Conservation (phyloP, 2,329 filamentous ascomycete genomes). For the Paecilomyces sp. region DNA sequence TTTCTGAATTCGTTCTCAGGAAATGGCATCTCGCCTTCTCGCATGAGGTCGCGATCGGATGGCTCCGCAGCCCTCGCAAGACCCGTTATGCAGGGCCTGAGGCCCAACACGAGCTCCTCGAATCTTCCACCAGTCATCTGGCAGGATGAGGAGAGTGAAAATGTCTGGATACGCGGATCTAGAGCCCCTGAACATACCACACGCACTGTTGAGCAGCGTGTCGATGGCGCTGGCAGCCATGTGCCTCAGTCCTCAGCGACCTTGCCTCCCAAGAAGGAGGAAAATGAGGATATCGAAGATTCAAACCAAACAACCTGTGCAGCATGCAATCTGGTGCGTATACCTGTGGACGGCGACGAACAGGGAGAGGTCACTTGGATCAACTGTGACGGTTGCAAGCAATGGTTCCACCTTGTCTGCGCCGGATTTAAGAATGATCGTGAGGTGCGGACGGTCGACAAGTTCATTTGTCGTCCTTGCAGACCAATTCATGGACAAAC, state of each 20-base stretch:
- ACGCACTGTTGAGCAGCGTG: conserved; percentile 6
- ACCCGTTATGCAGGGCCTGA: conserved; percentile 25
- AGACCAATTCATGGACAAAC: conserved; percentile 55
- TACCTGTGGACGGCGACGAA: conserved; percentile 43
- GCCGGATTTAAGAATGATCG: conserved; percentile 59
- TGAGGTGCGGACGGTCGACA: conserved; percentile 60
- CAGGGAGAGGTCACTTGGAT: conserved; percentile 56
- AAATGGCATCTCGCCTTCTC: conserved; percentile 21
- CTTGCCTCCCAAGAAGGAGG: conserved; percentile 14
- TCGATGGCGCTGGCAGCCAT: neutral
- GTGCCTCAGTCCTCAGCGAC: neutral
- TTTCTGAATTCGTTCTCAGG: conserved; percentile 6
- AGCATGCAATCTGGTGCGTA: conserved; percentile 49
- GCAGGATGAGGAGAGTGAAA: conserved; percentile 21
- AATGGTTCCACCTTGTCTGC: conserved; percentile 62
- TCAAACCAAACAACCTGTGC: conserved; percentile 45
- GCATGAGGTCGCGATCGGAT: conserved; percentile 35
- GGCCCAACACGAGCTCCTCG: conserved; percentile 33
- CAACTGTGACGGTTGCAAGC: conserved; percentile 60
- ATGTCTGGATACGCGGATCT: conserved; percentile 6
- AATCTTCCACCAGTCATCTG: conserved; percentile 25
- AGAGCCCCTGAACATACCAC: conserved; percentile 6
- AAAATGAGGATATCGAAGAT: conserved; percentile 17
- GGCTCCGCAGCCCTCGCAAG: conserved; percentile 33
- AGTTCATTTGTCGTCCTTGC: conserved; percentile 57